Evolutionary conservation across 2,329 filamentous ascomycete species (phyloP), one percentile per base, ranked within the genome.

Genomic region (Aspergillus nomiae): DNA sequence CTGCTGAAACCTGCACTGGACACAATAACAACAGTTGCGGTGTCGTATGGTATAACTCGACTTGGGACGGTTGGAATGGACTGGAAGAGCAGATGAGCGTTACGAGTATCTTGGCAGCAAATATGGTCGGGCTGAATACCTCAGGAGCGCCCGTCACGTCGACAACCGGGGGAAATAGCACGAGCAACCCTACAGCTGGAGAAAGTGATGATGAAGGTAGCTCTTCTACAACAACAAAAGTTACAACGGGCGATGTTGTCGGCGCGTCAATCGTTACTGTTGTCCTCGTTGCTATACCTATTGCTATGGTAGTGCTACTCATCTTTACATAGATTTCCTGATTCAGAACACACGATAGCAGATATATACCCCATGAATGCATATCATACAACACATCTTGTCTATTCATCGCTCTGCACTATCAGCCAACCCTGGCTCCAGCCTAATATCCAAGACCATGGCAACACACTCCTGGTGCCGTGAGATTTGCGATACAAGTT

Each of bases 81-180:
- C 88, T 92, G 7, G 86, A 90, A 50, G 83, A 90, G 74, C 87
- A 91, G 81, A 90, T 92, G 84, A 88, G 85, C 69, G 88, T 87
- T 0, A 79, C 91, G 28, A 84, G 85, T 34, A 84, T 88, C 14
- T 78, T 92, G 67, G 87, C 87, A 75, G 88, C 87, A 60, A 85
- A 84, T 50, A 79, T 90, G 14, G 76, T 87, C 32, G 51, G 51
- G 46, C 74, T 79, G 48, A 73, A 75, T n/a, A 77, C 75, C 1
- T 84, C 87, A 0, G 79, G 85, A 0, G 79, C 80, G 0, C 74
- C 74, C 0, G 69, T 76, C 19, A 77, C 73, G 0, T 65, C 70
- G 7, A 73, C 78, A 3, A 85, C 82, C 1, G 89, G 89, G 38
- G 89, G 89, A 58, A 90, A 74, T 8, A 81, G 79, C 55, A 69